Base-by-base conservation (phyloP, 305 asterid genomes). In the Rubia occidens region DNA sequence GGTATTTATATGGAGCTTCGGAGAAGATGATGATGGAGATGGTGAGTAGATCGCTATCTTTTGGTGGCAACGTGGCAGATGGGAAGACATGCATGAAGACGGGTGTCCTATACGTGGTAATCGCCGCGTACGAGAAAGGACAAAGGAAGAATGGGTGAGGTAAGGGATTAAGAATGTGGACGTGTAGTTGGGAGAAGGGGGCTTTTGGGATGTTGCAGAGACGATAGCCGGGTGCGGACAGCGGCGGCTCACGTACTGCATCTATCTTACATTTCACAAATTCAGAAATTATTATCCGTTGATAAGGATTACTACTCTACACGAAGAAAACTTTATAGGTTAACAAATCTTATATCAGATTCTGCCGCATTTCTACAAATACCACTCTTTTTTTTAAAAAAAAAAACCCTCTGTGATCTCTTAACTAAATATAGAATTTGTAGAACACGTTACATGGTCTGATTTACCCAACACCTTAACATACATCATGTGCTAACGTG, bases 81-180 rank as follows among this genome's bases (percentile, higher is more conserved):
- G 67, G 2, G 51, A 64, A 40, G 53, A 15, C 68, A 64, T 64
- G 68, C 68, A 64, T 3, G 67, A 40, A 63, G 67, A 39, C 67
- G 67, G 51, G 67, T 63, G 67, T 63, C 67, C 26, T 4, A 17
- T 5, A 39, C 66, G 32, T 55, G 61, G 61, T 3, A 26, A 54
- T n/a, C 60, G 60, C 60, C 60, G 60, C 60, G 26, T 54, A 47
- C 53, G 5, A 47, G 14, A 47, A 47, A 47, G 13, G 53, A 47
- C 13, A 14, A 51, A 51, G 32, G 32, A 29, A 29, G 32, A 29
- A 2, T 29, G 1, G 47, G 47, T 43, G 47, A 43, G 47, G 11
- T 6, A 43, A 43, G 47, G 11, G 11, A 43, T 43, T 6, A 43
- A 0, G 32, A 55, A n/a, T 18, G 5, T 21, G 61, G 61, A 55